phyloP scores from a whole-genome alignment of 176 grass and related monocot species.

The Areca catechu region DNA sequence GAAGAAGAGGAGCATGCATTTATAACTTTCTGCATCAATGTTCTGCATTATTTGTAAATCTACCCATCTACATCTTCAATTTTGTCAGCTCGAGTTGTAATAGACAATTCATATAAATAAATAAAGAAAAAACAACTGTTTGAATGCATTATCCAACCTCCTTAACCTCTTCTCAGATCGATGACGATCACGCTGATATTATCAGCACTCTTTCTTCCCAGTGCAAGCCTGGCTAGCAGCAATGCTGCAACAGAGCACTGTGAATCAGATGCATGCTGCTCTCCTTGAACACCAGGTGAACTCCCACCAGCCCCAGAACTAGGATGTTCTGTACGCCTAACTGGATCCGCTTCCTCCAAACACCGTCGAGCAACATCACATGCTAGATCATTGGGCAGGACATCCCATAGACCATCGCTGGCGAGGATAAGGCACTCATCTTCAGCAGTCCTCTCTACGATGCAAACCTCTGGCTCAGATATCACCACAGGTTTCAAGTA shows the following conservation, averaged over 20 bases:
- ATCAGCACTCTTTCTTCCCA: constrained; percentile 44
- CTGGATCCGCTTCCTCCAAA: constrained; percentile 38
- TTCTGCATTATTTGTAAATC: no score
- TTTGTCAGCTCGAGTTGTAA: no score
- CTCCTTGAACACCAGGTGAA: not conserved
- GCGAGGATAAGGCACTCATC: constrained; percentile 77
- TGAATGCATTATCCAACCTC: no score
- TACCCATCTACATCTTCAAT: no score
- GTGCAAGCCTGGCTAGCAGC: constrained; percentile 57
- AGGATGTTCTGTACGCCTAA: not conserved
- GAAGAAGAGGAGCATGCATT: no score
- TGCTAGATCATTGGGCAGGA: constrained; percentile 45
- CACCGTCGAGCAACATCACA: constrained; percentile 50
- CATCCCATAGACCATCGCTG: constrained; percentile 91
- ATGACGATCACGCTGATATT: constrained; percentile 80
- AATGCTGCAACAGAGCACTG: constrained; percentile 46
- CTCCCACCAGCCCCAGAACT: not conserved
- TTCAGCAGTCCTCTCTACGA: constrained; percentile 21
- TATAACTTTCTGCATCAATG: no score
- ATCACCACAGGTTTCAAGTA: constrained; percentile 68
- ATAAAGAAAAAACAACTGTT: no score
- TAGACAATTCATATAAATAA: no score
- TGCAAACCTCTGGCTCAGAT: constrained; percentile 53
- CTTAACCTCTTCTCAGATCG: constrained; percentile 26
- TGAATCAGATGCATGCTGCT: constrained; percentile 20